Conservation (phyloP, 495 filamentous ascomycete genomes). For the Venustampulla echinocandica region DNA sequence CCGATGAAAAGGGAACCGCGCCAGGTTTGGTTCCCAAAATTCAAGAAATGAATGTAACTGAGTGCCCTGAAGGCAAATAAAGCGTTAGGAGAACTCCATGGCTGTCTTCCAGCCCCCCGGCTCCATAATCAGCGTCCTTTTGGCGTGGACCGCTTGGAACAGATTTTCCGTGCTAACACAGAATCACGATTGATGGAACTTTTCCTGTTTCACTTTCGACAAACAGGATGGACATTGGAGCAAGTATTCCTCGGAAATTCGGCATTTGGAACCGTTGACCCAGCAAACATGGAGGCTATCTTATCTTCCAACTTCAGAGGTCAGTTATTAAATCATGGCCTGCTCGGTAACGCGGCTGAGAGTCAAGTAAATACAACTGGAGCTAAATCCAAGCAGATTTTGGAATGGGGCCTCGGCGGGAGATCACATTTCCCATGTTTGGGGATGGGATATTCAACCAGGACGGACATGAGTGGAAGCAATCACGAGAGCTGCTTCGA, state of each 20-base stretch:
- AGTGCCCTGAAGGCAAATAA: too few species aligned
- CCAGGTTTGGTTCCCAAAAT: too few species aligned
- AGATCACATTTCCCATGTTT: slow-evolving; percentile 38
- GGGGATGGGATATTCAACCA: slow-evolving; percentile 56
- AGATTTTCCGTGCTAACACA: slow-evolving; percentile 24
- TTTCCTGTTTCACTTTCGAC: slow-evolving; percentile 26
- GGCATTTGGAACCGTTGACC: slow-evolving; percentile 48
- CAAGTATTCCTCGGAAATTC: slow-evolving; percentile 23
- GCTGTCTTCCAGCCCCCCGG: slow-evolving; percentile 23
- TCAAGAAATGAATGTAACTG: too few species aligned
- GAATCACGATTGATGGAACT: slow-evolving; percentile 27
- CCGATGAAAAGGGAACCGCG: too few species aligned
- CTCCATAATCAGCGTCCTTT: slow-evolving; percentile 27
- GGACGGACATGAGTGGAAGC: slow-evolving; percentile 53
- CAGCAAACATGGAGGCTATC: slow-evolving; percentile 62
- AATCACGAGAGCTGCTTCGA: slow-evolving; percentile 20
- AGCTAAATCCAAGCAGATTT: slow-evolving; percentile 20
- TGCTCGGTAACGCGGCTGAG: background rate
- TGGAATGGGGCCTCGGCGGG: slow-evolving; percentile 31
- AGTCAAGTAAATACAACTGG: background rate
- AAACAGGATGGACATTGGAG: slow-evolving; percentile 23
- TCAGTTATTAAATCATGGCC: background rate
- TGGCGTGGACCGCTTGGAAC: slow-evolving; percentile 29
- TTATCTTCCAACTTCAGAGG: slow-evolving; percentile 53
- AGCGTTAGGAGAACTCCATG: slow-evolving; percentile 16